Percentiles rank a stretch among this genome's conserved stretches.
Conservation (phyloP, 148 eudicot species). For the Fagopyrum tataricum region DNA sequence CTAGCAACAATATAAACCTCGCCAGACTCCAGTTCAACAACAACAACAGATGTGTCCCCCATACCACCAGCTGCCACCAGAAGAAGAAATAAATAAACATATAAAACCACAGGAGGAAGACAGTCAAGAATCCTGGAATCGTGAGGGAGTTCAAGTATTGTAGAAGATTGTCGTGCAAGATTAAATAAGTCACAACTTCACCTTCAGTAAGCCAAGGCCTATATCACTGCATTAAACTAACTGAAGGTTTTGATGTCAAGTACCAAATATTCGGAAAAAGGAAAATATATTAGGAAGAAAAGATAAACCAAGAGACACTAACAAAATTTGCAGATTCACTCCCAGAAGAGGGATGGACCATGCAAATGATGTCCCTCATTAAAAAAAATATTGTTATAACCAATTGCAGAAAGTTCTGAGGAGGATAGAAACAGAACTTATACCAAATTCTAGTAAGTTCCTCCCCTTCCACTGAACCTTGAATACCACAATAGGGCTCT, state of each 20-base stretch:
- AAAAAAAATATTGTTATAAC: not conserved
- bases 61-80: constrained; percentile 37
- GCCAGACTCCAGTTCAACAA: constrained; percentile 65
- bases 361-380: not conserved
- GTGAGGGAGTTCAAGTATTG: not conserved
- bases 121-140: not conserved
- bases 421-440: not conserved
- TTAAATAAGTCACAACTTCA: not conserved
- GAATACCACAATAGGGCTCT: not conserved
- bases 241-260: not conserved
- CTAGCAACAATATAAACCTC: constrained; percentile 78
- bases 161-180: not conserved
- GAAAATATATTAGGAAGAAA: not conserved
- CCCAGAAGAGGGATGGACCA: not conserved
- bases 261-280: not conserved
- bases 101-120: not conserved
- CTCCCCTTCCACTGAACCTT: not conserved
- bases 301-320: not conserved
- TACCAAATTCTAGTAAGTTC: not conserved
- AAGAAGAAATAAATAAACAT: not conserved
- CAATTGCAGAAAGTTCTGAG: not conserved
- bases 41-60: constrained; percentile 76
- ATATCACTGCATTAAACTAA: not conserved
- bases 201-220: not conserved
- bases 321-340: not conserved